Conservation (phyloP, 371 early-diverging fungal species). For the Lichtheimia corymbifera region DNA sequence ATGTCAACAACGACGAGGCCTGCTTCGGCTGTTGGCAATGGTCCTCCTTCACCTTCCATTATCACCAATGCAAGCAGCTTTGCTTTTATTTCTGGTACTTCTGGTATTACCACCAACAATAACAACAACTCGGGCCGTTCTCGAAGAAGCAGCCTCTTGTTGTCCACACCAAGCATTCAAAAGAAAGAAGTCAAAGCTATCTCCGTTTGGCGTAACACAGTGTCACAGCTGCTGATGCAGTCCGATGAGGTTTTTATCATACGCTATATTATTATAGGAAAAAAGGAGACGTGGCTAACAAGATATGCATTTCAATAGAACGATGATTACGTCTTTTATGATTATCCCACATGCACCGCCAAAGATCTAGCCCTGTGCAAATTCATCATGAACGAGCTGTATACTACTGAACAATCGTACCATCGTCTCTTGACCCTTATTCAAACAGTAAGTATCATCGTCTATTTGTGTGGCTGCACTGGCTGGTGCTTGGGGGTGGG, state of each 20-base stretch:
- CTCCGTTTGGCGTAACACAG: constrained; percentile 19
- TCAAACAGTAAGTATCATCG: constrained; percentile 27
- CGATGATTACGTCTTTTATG: no score
- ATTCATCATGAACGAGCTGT: constrained; percentile 25
- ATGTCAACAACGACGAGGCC: not conserved
- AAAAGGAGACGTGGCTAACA: not conserved
- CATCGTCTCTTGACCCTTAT: constrained; percentile 32
- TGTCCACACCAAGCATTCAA: not conserved
- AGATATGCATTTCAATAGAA: not conserved
- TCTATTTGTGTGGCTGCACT: no score
- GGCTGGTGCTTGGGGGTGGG: no score
- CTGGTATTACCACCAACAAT: no score
- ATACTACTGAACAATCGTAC: constrained; percentile 32
- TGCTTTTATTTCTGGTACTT: no score
- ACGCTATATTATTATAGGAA: not conserved
- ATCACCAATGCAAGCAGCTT: no score
- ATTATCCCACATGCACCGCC: no score
- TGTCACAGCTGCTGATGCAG: constrained; percentile 8
- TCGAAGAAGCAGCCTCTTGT: not conserved
- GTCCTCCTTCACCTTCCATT: no score
- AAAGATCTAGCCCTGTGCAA: constrained; percentile 15
- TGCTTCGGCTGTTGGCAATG: constrained; percentile 3
- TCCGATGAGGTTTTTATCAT: not conserved
- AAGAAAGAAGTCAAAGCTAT: constrained; percentile 21
- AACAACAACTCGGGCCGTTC: no score